Conservation (phyloP, 2,329 filamentous ascomycete species). For the Bretziella fagacearum region DNA sequence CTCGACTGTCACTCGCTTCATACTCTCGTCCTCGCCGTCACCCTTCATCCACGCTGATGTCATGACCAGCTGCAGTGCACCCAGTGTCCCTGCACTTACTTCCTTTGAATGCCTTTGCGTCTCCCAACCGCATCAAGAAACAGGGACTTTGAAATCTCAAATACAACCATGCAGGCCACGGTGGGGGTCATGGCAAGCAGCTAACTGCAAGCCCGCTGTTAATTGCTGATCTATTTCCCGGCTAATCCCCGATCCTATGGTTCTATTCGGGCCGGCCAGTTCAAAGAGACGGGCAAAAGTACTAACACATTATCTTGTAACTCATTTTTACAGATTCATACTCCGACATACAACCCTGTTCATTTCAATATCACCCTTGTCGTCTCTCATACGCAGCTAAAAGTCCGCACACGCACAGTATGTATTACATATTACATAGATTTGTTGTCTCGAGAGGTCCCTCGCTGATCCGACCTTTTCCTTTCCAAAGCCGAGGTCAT, state of each 20-base stretch:
- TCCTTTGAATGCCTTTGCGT: too few species aligned
- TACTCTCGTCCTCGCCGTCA: not conserved
- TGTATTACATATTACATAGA: not conserved
- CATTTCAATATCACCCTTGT: not conserved
- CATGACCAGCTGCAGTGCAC: not conserved
- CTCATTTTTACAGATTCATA: not conserved
- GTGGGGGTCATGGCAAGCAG: too few species aligned
- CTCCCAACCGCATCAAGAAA: too few species aligned
- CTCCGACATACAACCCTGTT: not conserved
- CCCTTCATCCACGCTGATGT: not conserved
- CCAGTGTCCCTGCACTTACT: not conserved
- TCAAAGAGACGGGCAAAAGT: conserved; percentile 1
- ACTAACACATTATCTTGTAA: not conserved
- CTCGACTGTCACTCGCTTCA: not conserved
- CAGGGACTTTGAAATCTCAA: too few species aligned
- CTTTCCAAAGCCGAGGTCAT: not conserved
- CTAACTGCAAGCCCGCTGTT: too few species aligned
- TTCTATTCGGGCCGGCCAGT: not conserved
- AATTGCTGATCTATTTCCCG: not conserved
- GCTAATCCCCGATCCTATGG: not conserved
- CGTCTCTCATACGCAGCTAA: too few species aligned
- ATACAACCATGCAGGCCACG: too few species aligned
- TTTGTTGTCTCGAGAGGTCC: not conserved
- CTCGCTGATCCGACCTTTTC: not conserved
- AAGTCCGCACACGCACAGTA: not conserved